phyloP scores from a whole-genome alignment of 2,329 filamentous ascomycete species.

The Alternaria incomplexa region DNA sequence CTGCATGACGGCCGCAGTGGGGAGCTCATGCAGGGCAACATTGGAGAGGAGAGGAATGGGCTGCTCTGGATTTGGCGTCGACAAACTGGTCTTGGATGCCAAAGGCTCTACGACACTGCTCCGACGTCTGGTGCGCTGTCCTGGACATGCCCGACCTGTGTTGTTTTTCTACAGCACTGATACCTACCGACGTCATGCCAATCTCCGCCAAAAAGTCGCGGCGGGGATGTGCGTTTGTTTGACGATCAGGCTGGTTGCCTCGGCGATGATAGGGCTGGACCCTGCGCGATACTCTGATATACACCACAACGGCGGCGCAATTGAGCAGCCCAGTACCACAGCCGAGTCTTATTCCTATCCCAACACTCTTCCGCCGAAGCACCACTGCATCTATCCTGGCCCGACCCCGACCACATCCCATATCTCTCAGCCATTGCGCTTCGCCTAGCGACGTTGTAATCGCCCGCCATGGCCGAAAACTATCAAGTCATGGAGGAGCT shows the following conservation, averaged over 20 bases:
- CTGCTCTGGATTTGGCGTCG: conserved; percentile 12
- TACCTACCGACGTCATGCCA: conserved; percentile 6
- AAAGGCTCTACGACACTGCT: not conserved
- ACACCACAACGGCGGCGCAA: conserved; percentile 14
- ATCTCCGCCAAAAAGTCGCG: conserved; percentile 17
- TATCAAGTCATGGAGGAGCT: conserved; percentile 97
- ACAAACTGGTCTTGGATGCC: not conserved
- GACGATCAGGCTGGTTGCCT: conserved; percentile 30
- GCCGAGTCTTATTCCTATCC: conserved; percentile 39
- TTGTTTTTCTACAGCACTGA: conserved; percentile 4
- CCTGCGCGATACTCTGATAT: conserved; percentile 25
- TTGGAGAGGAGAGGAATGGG: not conserved
- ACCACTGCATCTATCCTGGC: conserved; percentile 29
- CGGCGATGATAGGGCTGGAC: conserved; percentile 24
- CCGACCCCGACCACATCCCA: conserved; percentile 26
- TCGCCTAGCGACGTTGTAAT: conserved; percentile 23
- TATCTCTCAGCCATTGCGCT: conserved; percentile 22
- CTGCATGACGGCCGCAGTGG: conserved; percentile 7
- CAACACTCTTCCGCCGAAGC: conserved; percentile 23
- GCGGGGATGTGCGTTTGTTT: conserved; percentile 34
- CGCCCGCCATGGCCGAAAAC: conserved; percentile 72
- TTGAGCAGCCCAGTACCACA: conserved; percentile 14
- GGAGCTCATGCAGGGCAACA: conserved; percentile 18
- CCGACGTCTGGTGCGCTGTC: not conserved
- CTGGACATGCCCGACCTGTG: not conserved